These are phyloP conservation scores for Kernera saxatilis DNA, from an alignment of 345 rosid genomes.

Conservation along the genomic window DNA sequence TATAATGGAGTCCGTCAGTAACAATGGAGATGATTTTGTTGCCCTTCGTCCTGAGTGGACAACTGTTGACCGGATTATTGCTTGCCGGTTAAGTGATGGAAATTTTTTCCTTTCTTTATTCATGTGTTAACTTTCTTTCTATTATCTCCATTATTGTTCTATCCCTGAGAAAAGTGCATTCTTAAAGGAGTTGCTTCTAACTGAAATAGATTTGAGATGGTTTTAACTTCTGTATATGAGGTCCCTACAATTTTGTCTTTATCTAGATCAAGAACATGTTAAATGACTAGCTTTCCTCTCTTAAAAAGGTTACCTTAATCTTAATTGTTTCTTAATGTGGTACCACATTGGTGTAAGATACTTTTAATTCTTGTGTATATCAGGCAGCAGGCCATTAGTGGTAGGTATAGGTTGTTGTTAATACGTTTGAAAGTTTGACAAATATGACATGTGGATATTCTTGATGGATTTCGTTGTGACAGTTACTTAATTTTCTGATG, in stretches of 20 bases:
- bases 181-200: not conserved
- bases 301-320: not conserved
- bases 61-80: conserved; percentile 73
- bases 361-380: not conserved
- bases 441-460: not conserved
- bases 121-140: not conserved
- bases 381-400: not conserved
- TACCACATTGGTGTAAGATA: no score
- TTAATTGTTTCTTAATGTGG: not conserved
- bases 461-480: not conserved
- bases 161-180: not conserved
- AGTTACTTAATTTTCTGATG: not conserved
- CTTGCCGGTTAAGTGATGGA: conserved; percentile 52
- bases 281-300: not conserved
- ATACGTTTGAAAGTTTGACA: not conserved
- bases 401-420: not conserved
- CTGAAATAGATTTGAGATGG: not conserved
- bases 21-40: conserved; percentile 60
- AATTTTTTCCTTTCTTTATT: not conserved
- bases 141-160: not conserved
- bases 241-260: no score
- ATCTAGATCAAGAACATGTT: not conserved
- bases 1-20: conserved; percentile 40
- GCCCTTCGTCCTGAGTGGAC: conserved; percentile 87
- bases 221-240: no score